Evolutionary conservation across 129 eudicot genomes (phyloP), one percentile per base, ranked within the genome.

Genomic region (Solidago caesia): DNA sequence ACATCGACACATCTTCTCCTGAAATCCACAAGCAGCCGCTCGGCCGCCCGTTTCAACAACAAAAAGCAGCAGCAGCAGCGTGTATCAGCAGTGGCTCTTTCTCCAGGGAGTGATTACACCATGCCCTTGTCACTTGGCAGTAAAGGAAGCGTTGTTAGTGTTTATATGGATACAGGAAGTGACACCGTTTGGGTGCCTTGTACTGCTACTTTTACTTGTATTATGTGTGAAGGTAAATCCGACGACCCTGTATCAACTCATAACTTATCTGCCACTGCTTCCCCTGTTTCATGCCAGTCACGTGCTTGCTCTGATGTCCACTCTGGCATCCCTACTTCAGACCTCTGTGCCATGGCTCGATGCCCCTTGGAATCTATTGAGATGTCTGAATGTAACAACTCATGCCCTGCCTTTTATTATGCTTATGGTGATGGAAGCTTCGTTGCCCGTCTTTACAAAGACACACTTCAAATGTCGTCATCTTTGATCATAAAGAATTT

Each of bases 361-460:
- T 94, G 98, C 66, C 97, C 98, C 0, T 64, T 94, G 12, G 97
- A 90, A 16, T 63, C 83, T 8, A 90, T 94, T 41, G 98, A 94
- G 57, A 80, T 77, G 21, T 83, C 93, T 0, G 98, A 88, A 39
- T 94, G 98, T 21, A 48, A 68, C 0, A 74, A 53, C 46, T 10
- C 84, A 2, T 94, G 98, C 67, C 98, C 98, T 0, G 49, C 89
- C 0, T 94, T 94, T 45, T 94, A 94, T 43, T 90, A 83, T 51
- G 98, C 98, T 4, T 94, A 94, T 67, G 98, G 92, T 12, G 98
- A 94, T 79, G 98, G 98, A 46, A 94, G 98, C 81, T 83, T 94
- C 9, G 77, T 90, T 0, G 98, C 82, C 0, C 79, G 78, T 5
- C 86, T 94, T 2, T 87, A 90, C 57, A 51, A 39, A 8, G 93